phyloP scores from a whole-genome alignment of 164 flowering plant species.

The Magnolia sinica region DNA sequence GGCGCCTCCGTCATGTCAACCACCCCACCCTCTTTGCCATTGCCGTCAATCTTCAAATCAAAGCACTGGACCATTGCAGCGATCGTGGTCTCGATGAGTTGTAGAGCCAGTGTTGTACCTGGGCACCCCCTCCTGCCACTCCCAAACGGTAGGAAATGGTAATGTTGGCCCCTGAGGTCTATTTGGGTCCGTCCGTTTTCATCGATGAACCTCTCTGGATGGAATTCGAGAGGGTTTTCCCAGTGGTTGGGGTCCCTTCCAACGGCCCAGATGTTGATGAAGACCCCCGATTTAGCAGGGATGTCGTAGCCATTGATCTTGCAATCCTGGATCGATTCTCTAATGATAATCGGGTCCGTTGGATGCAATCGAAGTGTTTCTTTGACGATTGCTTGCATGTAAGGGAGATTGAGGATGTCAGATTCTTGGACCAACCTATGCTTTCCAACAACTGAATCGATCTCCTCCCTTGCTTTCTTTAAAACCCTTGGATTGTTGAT shows the following conservation, averaged over 20 bases:
- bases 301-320: slow-evolving; percentile 38
- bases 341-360: slow-evolving; percentile 28
- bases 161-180: slow-evolving; percentile 39
- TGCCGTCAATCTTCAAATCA: slow-evolving; percentile 33
- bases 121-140: slow-evolving; percentile 55
- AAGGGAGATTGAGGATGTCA: slow-evolving; percentile 34
- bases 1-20: slow-evolving; percentile 37
- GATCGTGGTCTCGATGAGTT: slow-evolving; percentile 21
- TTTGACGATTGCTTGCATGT: slow-evolving; percentile 42
- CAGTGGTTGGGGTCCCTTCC: slow-evolving; percentile 53
- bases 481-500: slow-evolving; percentile 33
- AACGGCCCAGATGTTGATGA: slow-evolving; percentile 55
- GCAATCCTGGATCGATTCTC: slow-evolving; percentile 35
- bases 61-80: slow-evolving; percentile 51
- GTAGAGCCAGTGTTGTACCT: slow-evolving; percentile 37
- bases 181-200: slow-evolving; percentile 13
- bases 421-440: slow-evolving; percentile 34
- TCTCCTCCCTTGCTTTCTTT: slow-evolving; percentile 31
- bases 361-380: slow-evolving; percentile 61
- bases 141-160: slow-evolving; percentile 47
- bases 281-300: slow-evolving; percentile 33
- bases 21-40: slow-evolving; percentile 8
- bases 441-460: slow-evolving; percentile 33
- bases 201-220: slow-evolving; percentile 54
- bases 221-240: slow-evolving; percentile 49